Evolutionary conservation across 345 rosid species (phyloP).

Genomic region (Lumnitzera littorea): DNA sequence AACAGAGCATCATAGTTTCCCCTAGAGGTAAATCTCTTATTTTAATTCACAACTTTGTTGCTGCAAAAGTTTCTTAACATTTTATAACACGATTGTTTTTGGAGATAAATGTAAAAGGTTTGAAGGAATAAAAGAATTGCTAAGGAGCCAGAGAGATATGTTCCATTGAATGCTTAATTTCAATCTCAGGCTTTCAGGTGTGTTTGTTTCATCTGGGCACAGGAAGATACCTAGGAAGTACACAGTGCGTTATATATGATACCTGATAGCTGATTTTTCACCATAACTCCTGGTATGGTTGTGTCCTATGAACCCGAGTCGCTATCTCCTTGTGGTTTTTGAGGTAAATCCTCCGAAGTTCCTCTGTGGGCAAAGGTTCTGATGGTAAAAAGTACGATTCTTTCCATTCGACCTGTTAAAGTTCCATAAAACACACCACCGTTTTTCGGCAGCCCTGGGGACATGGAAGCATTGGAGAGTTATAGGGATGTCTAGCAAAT

Average conservation of each 20-base stretch:
- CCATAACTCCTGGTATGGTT: conserved; percentile 72
- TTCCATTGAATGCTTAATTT: too few relatives aligned
- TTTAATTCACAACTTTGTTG: not conserved
- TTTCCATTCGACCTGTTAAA: conserved; percentile 74
- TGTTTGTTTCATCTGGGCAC: conserved; percentile 19
- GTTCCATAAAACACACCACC: conserved; percentile 81
- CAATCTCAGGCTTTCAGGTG: too few relatives aligned
- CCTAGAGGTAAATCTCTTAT: conserved; percentile 46
- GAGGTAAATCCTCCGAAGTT: conserved; percentile 89
- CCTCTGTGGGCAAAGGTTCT: conserved; percentile 77
- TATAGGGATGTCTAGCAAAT: conserved; percentile 78
- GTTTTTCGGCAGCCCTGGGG: conserved; percentile 73
- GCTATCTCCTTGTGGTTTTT: conserved; percentile 80
- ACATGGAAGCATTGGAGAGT: conserved; percentile 73
- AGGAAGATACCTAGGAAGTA: conserved; percentile 85
- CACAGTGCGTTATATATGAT: conserved; percentile 87
- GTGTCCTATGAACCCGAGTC: conserved; percentile 90
- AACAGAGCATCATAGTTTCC: conserved; percentile 65
- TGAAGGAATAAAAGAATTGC: too few relatives aligned
- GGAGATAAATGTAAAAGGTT: too few relatives aligned
- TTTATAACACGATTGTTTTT: not conserved
- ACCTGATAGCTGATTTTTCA: conserved; percentile 88
- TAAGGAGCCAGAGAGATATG: too few relatives aligned
- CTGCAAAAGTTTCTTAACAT: not conserved
- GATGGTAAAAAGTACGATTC: conserved; percentile 64